Evolutionary conservation across 179 eudicot species (phyloP).

Genomic region (Drosera spatulata): DNA sequence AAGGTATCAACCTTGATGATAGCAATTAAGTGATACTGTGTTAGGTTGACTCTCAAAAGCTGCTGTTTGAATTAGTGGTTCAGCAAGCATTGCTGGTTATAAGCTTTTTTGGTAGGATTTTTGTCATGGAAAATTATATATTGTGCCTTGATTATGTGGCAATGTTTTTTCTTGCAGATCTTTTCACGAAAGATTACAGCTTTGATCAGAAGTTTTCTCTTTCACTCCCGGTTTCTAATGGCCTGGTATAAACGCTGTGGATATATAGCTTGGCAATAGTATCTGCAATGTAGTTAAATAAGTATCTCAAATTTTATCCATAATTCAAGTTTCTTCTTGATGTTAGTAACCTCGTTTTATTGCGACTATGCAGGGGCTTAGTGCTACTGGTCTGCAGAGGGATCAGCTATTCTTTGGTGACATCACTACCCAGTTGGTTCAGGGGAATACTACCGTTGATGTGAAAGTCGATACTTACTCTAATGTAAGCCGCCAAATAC

Average conservation of each 20-base stretch:
- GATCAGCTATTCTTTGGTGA: slow-evolving; percentile 77
- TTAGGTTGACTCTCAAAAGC: no score
- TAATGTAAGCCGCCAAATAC: slow-evolving; percentile 32
- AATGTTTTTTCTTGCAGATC: slow-evolving; percentile 36
- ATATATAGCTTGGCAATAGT: background rate
- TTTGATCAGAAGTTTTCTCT: slow-evolving; percentile 69
- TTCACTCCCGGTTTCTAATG: slow-evolving; percentile 61
- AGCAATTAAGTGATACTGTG: no score
- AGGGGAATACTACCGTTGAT: slow-evolving; percentile 70
- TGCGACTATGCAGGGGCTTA: slow-evolving; percentile 45
- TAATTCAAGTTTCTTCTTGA: background rate
- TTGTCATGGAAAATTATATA: no score
- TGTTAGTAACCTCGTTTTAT: background rate
- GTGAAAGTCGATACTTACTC: slow-evolving; percentile 73
- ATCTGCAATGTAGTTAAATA: background rate
- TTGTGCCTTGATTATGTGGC: no score
- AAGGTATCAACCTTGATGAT: no score
- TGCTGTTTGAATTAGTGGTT: no score
- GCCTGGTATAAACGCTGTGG: slow-evolving; percentile 40
- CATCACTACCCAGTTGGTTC: slow-evolving; percentile 57
- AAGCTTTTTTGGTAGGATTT: no score
- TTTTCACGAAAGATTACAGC: slow-evolving; percentile 81
- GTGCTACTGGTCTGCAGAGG: slow-evolving; percentile 74
- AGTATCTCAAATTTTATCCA: background rate
- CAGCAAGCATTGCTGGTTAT: no score